These are phyloP conservation scores for Fusarium setosum DNA, from an alignment of 2,329 filamentous ascomycete species.

Conservation along the genomic window DNA sequence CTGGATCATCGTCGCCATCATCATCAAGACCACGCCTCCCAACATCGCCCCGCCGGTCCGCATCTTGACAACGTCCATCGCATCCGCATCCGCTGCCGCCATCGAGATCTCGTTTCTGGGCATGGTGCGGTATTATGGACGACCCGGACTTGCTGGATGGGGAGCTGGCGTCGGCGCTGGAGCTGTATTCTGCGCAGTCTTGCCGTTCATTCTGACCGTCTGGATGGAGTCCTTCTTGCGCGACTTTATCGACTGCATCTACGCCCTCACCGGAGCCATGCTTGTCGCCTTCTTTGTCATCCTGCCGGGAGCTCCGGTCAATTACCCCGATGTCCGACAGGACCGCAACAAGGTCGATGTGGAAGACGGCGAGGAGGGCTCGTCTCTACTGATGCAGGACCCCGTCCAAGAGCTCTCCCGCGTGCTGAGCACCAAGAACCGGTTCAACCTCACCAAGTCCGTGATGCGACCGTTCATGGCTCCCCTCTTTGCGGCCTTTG, in stretches of 20 bases:
- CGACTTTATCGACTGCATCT: constrained; percentile 42
- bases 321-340: constrained; percentile 29
- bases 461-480: constrained; percentile 42
- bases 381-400: constrained; percentile 54
- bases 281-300: constrained; percentile 44
- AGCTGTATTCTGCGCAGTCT: constrained; percentile 40
- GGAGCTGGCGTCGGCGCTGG: constrained; percentile 48
- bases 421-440: constrained; percentile 27
- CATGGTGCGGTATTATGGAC: constrained; percentile 44
- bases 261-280: constrained; percentile 41
- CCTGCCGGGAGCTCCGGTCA: constrained; percentile 41
- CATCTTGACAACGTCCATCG: constrained; percentile 44
- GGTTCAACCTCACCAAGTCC: constrained; percentile 9
- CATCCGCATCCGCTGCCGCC: constrained; percentile 43
- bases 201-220: constrained; percentile 46
- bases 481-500: constrained; percentile 41
- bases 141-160: constrained; percentile 49
- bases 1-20: constrained; percentile 45
- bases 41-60: constrained; percentile 47
- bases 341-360: constrained; percentile 22
- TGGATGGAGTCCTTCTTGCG: constrained; percentile 43
- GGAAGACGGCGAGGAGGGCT: constrained; percentile 24
- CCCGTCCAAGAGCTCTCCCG: constrained; percentile 39
- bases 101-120: constrained; percentile 49
- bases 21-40: constrained; percentile 45